Base-by-base conservation (phyloP, 345 rosid genomes). In the Laguncularia racemosa region DNA sequence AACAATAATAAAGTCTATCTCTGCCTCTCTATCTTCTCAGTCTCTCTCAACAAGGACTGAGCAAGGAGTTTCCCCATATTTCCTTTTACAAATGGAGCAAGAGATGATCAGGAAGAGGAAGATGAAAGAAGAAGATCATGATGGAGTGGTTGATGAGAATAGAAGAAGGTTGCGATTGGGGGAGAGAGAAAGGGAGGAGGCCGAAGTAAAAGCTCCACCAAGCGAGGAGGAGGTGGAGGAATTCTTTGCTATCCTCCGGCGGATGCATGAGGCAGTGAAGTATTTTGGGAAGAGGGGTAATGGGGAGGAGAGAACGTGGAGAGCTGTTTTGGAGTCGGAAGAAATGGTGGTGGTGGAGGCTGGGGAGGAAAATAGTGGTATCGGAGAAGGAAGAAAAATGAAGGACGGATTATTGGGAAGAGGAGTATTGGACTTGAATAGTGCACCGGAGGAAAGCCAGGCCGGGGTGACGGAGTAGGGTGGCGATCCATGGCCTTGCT, bases 201-300 rank as follows among this genome's bases (percentile, higher is more conserved):
- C 46, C 9, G 46, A 54, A 15, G 60, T 33, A n/a, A 43, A 16
- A 55, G 67, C 44, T 15, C 47, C 48, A 38, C 67, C 55, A 15
- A 63, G 60, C 48, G 60, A 57, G 48, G 72, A 48, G 46, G 72
- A 68, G 59, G 67, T 62, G 50, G 72, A 68, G 72, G 72, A 68
- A 64, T 68, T 68, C 67, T 68, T 57, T 46, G 59, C 63, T 33
- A 68, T 68, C 46, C 63, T 68, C n/a, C 51, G 63, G 50, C 50
- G 72, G 28, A 57, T 68, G 62, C 58, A 62, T 12, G 67, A 46
- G 55, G 72, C 72, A 26, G 59, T 68, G 18, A 57, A 58, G 54
- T 68, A 68, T 51, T 62, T 68, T 54, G 21, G 20, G 15, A 45
- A 53, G 52, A 21, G 57, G 53, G 60, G 45, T 21, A 28, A 17